These are phyloP conservation scores for Hypsizygus marmoreus DNA, from an alignment of 768 basidiomycete species.

Conservation along the genomic window DNA sequence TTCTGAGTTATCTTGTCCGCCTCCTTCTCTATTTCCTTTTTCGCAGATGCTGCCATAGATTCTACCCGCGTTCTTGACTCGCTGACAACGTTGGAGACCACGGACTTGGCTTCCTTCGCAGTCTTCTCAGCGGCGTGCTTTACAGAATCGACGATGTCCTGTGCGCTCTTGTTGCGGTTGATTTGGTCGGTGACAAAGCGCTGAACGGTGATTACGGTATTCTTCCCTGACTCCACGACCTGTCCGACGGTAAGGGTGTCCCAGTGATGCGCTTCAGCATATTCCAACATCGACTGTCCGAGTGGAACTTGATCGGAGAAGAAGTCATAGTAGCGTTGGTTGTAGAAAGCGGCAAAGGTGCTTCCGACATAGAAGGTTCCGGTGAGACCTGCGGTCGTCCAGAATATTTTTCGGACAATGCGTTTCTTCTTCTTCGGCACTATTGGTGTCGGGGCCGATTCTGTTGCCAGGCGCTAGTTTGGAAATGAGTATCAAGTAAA, in stretches of 20 bases:
- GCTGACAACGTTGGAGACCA: conserved; percentile 38
- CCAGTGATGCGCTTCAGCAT: conserved; percentile 79
- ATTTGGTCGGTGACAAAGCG: conserved; percentile 52
- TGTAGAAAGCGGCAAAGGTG: conserved; percentile 75
- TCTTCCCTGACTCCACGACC: conserved; percentile 54
- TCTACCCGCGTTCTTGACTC: conserved; percentile 49
- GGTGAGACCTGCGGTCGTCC: conserved; percentile 66
- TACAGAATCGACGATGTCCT: conserved; percentile 33
- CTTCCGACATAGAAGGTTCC: conserved; percentile 84
- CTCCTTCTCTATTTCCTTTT: conserved; percentile 46
- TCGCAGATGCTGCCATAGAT: conserved; percentile 44
- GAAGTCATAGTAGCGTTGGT: conserved; percentile 80
- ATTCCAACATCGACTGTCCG: conserved; percentile 76
- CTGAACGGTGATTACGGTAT: conserved; percentile 49
- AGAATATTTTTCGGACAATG: conserved; percentile 59
- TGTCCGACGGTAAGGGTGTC: conserved; percentile 69
- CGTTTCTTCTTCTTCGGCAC: conserved; percentile 54
- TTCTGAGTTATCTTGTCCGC: conserved; percentile 12
- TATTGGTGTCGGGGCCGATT: conserved; percentile 37
- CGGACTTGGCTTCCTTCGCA: conserved; percentile 40
- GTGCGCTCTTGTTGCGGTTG: conserved; percentile 39
- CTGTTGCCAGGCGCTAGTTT: conserved; percentile 64
- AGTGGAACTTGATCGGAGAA: conserved; percentile 82
- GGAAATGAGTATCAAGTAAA: neutral
- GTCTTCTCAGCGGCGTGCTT: conserved; percentile 35